phyloP scores from a whole-genome alignment of 805 yeast species.

The Metschnikowia arizonensis region DNA sequence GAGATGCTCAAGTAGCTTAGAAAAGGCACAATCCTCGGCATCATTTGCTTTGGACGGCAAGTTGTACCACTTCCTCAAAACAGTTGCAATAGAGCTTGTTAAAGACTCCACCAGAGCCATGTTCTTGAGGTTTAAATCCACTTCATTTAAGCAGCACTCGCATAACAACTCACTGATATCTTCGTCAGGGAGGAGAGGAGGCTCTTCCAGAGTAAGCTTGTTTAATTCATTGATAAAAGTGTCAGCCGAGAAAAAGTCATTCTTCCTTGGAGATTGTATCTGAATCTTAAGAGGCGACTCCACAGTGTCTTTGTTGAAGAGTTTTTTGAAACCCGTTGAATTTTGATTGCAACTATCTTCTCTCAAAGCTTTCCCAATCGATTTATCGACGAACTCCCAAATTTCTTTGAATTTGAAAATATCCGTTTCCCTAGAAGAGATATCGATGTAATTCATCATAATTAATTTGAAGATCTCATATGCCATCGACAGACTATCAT shows the following conservation, averaged over 20 bases:
- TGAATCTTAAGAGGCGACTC: slow-evolving; percentile 37
- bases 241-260: slow-evolving; percentile 21
- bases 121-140: slow-evolving; percentile 8
- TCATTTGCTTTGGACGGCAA: slow-evolving; percentile 6
- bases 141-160: slow-evolving; percentile 10
- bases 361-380: slow-evolving; percentile 20
- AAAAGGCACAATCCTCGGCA: slow-evolving; percentile 12
- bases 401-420: slow-evolving; percentile 28
- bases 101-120: background rate
- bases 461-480: slow-evolving; percentile 36
- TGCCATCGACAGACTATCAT: slow-evolving; percentile 27
- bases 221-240: slow-evolving; percentile 29
- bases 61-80: slow-evolving; percentile 8
- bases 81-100: slow-evolving; percentile 1
- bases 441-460: slow-evolving; percentile 32
- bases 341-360: slow-evolving; percentile 3
- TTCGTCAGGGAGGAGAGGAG: slow-evolving; percentile 9
- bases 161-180: slow-evolving; percentile 18
- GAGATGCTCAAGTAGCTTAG: slow-evolving; percentile 16
- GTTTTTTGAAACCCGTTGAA: slow-evolving; percentile 4
- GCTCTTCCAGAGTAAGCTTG: slow-evolving; percentile 14
- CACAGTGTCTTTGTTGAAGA: slow-evolving; percentile 23
- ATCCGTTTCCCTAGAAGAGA: slow-evolving; percentile 31
- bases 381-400: slow-evolving; percentile 34
- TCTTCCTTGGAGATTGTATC: slow-evolving; percentile 18